Evolutionary conservation across 2,329 filamentous ascomycete genomes (phyloP).

Genomic region (Apiospora rasikravindrae): DNA sequence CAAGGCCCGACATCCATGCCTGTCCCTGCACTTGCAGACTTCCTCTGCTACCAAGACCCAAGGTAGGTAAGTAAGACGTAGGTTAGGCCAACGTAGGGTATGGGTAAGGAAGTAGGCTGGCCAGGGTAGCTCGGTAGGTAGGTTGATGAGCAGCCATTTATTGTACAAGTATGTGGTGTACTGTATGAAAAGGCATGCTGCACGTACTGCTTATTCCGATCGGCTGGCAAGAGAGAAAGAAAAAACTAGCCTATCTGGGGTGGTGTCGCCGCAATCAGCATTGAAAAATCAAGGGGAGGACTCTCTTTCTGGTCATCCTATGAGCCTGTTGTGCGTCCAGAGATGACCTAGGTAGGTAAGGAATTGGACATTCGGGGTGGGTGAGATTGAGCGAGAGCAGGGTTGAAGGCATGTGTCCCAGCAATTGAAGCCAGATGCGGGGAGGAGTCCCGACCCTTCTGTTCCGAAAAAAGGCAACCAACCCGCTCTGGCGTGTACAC

Average conservation of each 20-base stretch:
- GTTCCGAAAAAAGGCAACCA: neutral
- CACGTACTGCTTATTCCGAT: neutral
- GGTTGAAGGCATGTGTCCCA: neutral
- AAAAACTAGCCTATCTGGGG: neutral
- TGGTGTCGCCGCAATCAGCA: neutral
- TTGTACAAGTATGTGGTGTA: too few relatives aligned
- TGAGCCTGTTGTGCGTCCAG: neutral
- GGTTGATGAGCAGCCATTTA: neutral
- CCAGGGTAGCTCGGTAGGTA: neutral
- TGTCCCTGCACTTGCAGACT: conserved; percentile 14
- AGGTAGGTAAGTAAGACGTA: conserved; percentile 15
- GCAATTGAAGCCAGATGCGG: neutral
- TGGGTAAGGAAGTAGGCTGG: neutral
- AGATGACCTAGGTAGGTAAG: neutral
- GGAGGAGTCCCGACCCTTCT: conserved; percentile 2
- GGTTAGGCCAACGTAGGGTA: neutral
- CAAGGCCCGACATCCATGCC: conserved; percentile 13
- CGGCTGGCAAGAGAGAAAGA: neutral
- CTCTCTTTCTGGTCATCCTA: neutral
- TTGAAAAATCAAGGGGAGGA: neutral
- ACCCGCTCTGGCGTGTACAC: neutral
- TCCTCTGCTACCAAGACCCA: conserved; percentile 11
- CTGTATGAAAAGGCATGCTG: neutral
- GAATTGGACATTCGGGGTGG: neutral
- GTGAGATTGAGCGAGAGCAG: neutral